These are phyloP conservation scores for Penicillium sp. DNA, from an alignment of 2,329 filamentous ascomycete genomes.

Conservation along the genomic window DNA sequence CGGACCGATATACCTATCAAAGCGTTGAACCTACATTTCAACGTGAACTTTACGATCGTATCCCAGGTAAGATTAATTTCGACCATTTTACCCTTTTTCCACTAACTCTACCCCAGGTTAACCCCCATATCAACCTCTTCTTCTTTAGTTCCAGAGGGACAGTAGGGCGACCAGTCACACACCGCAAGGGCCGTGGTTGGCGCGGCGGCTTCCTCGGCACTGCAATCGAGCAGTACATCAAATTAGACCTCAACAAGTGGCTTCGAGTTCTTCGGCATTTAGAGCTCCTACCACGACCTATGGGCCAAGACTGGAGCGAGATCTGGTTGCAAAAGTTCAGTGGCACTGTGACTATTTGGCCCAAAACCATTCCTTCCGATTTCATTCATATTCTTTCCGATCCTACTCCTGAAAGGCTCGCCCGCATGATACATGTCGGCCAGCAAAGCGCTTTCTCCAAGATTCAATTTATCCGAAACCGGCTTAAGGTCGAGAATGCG, in stretches of 20 bases:
- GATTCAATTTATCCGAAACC: slow-evolving; percentile 84
- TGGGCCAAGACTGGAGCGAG: slow-evolving; percentile 96
- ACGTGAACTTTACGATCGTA: slow-evolving; percentile 95
- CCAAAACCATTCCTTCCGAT: slow-evolving; percentile 73
- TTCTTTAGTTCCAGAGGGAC: slow-evolving; percentile 94
- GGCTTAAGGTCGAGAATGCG: slow-evolving; percentile 76
- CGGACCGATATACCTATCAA: slow-evolving; percentile 95
- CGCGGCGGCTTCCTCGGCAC: slow-evolving; percentile 91
- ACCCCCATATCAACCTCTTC: slow-evolving; percentile 97
- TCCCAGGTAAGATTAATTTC: slow-evolving; percentile 48
- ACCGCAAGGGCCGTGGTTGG: slow-evolving; percentile 91
- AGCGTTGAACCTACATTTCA: slow-evolving; percentile 92
- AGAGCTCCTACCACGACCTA: slow-evolving; percentile 81
- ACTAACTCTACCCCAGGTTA: slow-evolving; percentile 64
- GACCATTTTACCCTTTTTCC: slow-evolving; percentile 28
- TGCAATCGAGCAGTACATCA: slow-evolving; percentile 90
- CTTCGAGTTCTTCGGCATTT: slow-evolving; percentile 90
- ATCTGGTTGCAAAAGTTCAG: slow-evolving; percentile 95
- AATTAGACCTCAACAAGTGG: slow-evolving; percentile 97
- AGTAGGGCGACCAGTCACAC: slow-evolving; percentile 89
- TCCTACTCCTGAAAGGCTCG: slow-evolving; percentile 71
- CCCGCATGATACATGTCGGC: slow-evolving; percentile 85
- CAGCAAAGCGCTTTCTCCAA: slow-evolving; percentile 89
- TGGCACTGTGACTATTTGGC: slow-evolving; percentile 96
- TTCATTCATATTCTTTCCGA: slow-evolving; percentile 85